Conservation (phyloP, 2,329 filamentous ascomycete genomes). For the Fusarium robinianum region DNA sequence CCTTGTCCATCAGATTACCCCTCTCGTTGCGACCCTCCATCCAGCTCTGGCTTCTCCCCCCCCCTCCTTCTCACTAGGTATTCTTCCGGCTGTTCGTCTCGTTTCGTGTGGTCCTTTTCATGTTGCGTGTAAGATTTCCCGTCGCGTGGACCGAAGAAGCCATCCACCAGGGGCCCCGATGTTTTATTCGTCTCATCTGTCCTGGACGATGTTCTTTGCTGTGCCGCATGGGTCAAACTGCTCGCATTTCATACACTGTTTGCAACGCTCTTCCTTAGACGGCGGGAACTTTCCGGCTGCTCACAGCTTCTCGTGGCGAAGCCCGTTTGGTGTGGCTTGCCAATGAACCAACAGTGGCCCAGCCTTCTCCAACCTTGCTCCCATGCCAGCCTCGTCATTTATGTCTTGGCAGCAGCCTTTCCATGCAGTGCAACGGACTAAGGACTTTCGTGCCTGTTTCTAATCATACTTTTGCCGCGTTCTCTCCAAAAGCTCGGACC, state of each 20-base stretch:
- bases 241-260: slow-evolving; percentile 15
- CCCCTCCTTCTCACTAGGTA: too few species aligned
- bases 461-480: slow-evolving; percentile 7
- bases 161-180: too few species aligned
- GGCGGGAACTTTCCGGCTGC: slow-evolving; percentile 16
- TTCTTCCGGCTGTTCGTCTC: too few species aligned
- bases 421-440: slow-evolving; percentile 12
- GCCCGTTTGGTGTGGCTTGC: slow-evolving; percentile 25
- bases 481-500: slow-evolving; percentile 26
- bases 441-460: slow-evolving; percentile 17
- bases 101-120: too few species aligned
- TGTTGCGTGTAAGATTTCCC: too few species aligned
- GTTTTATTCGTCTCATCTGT: too few species aligned
- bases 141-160: too few species aligned
- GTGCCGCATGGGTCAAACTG: slow-evolving; percentile 5
- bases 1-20: slow-evolving; percentile 12
- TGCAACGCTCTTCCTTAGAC: slow-evolving; percentile 25
- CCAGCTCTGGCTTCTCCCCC: not conserved
- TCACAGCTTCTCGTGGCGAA: slow-evolving; percentile 15
- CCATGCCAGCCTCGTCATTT: slow-evolving; percentile 11
- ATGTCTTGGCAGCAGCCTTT: slow-evolving; percentile 23
- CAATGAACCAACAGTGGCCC: slow-evolving; percentile 16
- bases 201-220: slow-evolving; percentile 1
- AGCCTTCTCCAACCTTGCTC: slow-evolving; percentile 23
- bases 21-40: not conserved